These are phyloP conservation scores for Chrysoporthe austroafricana DNA, from an alignment of 2,329 filamentous ascomycete species.

Conservation along the genomic window DNA sequence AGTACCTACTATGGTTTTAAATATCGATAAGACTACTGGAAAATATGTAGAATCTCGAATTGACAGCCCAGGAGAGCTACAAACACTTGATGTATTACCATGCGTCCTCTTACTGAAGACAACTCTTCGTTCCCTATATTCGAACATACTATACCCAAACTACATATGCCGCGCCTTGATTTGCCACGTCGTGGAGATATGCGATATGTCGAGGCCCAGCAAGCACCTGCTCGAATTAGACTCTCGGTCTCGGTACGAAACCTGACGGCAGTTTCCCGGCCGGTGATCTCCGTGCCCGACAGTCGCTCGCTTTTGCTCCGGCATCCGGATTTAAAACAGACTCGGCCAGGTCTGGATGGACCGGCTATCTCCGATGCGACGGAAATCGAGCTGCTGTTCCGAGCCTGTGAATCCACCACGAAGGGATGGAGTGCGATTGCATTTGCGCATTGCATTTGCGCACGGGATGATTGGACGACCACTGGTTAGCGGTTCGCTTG, in stretches of 20 bases:
- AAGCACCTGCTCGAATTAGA: not conserved
- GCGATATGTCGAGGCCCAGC: not conserved
- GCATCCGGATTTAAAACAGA: not conserved
- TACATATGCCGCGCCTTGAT: not conserved
- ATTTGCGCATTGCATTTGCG: not conserved
- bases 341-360: not conserved
- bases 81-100: no score
- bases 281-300: not conserved
- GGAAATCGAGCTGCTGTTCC: slow-evolving; percentile 6
- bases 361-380: slow-evolving; percentile 4
- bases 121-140: not conserved
- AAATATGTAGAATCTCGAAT: no score
- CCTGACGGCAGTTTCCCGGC: not conserved
- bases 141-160: not conserved
- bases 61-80: no score
- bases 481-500: not conserved
- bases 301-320: not conserved
- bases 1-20: no score
- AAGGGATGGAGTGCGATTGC: not conserved
- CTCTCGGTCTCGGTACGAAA: not conserved
- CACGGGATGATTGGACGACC: not conserved
- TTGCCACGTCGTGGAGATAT: not conserved
- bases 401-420: not conserved
- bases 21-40: no score
- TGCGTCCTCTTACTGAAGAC: not conserved